phyloP scores from a whole-genome alignment of 2,329 filamentous ascomycete genomes.

The Domatiomyces globalis region DNA sequence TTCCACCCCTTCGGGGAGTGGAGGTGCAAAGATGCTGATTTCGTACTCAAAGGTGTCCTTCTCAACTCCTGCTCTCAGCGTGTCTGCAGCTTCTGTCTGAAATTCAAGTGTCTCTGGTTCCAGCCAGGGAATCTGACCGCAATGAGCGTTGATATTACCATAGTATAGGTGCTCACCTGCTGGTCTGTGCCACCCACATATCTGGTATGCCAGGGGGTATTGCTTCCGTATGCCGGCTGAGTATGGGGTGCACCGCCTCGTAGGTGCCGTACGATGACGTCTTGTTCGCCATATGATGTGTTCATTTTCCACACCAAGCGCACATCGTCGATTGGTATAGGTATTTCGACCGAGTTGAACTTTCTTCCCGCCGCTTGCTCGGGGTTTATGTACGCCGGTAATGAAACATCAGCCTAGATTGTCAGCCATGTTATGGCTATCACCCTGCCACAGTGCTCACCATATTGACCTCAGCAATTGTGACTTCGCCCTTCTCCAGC shows the following conservation, averaged over 20 bases:
- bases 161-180: not conserved
- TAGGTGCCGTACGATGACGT: constrained; percentile 65
- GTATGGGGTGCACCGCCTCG: constrained; percentile 38
- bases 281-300: constrained; percentile 52
- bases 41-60: constrained; percentile 23
- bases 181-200: constrained; percentile 45
- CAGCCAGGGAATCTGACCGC: constrained; percentile 63
- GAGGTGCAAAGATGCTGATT: constrained; percentile 5
- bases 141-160: not conserved
- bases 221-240: constrained; percentile 36
- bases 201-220: constrained; percentile 28
- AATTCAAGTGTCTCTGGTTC: constrained; percentile 36
- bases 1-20: constrained; percentile 6
- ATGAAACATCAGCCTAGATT: constrained; percentile 28
- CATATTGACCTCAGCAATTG: constrained; percentile 48
- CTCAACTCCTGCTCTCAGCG: constrained; percentile 61
- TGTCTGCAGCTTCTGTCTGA: constrained; percentile 52
- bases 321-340: constrained; percentile 55
- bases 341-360: constrained; percentile 37
- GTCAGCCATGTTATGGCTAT: not conserved
- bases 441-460: constrained; percentile 35
- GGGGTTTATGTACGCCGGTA: constrained; percentile 29
- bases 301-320: constrained; percentile 67
- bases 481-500: constrained; percentile 41
- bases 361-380: constrained; percentile 5